These are phyloP conservation scores for Amanita subjunquillea DNA, from an alignment of 768 basidiomycete genomes.

Conservation along the genomic window DNA sequence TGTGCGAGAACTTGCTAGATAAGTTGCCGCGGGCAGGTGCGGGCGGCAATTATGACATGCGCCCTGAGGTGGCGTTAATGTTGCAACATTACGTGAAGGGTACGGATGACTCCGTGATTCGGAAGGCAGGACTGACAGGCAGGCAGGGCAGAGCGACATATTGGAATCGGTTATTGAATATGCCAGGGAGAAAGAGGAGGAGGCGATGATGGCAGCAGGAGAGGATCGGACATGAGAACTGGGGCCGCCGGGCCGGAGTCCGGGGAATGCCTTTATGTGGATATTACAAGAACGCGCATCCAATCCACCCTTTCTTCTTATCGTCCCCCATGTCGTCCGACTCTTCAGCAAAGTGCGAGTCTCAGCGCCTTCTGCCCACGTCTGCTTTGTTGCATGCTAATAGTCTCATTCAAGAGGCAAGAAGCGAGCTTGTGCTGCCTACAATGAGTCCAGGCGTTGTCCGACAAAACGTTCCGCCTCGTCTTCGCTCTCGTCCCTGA, in stretches of 20 bases:
- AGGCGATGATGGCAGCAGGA: conserved; percentile 37
- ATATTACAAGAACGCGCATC: not conserved
- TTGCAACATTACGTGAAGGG: conserved; percentile 59
- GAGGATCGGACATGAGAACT: conserved; percentile 29
- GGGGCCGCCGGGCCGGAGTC: not conserved
- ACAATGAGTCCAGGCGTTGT: conserved; percentile 16
- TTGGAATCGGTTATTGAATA: conserved; percentile 42
- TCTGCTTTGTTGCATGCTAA: not conserved
- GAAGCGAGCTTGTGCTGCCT: conserved; percentile 26
- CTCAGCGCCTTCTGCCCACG: not conserved
- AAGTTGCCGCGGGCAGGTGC: conserved; percentile 29
- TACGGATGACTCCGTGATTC: conserved; percentile 13
- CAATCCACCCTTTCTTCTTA: conserved; percentile 22
- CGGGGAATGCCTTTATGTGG: not conserved
- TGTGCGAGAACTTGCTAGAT: conserved; percentile 44
- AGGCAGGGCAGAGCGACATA: conserved; percentile 50
- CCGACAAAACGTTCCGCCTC: conserved; percentile 8
- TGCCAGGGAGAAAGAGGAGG: conserved; percentile 33
- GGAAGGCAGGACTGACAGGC: not conserved
- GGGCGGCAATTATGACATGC: conserved; percentile 19
- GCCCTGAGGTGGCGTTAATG: conserved; percentile 57
- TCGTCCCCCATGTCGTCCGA: not conserved
- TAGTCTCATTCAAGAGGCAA: conserved; percentile 30
- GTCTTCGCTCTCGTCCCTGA: conserved; percentile 23
- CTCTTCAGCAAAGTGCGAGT: conserved; percentile 20